phyloP scores from a whole-genome alignment of 805 yeast genomes.

The Maudiozyma turicensis region DNA sequence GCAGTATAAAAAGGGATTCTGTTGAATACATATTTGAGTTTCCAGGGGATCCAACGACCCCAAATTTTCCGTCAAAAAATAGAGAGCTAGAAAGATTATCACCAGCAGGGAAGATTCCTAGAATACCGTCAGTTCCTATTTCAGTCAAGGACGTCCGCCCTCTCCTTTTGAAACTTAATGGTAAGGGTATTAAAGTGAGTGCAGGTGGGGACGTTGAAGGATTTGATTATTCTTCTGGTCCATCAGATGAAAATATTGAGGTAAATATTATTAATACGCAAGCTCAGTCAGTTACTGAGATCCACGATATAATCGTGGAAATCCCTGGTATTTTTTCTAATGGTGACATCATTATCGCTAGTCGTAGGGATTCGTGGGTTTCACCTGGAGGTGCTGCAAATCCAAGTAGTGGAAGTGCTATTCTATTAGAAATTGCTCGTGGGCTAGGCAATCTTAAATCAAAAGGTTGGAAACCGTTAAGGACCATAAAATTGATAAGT shows the following conservation, averaged over 20 bases:
- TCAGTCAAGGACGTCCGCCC: conserved; percentile 36
- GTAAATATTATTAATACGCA: conserved; percentile 36
- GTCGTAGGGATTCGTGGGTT: conserved; percentile 44
- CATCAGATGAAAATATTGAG: conserved; percentile 26
- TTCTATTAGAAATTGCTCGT: conserved; percentile 43
- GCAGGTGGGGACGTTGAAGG: conserved; percentile 35
- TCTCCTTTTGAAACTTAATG: conserved; percentile 31
- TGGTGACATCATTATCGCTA: conserved; percentile 47
- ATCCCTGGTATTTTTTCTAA: conserved; percentile 47
- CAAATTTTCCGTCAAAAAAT: conserved; percentile 51
- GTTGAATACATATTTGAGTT: conserved; percentile 46
- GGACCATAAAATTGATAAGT: conserved; percentile 60
- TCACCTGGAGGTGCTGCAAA: conserved; percentile 40
- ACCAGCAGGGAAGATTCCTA: conserved; percentile 37
- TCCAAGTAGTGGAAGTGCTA: conserved; percentile 41
- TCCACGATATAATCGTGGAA: conserved; percentile 41
- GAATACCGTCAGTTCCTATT: conserved; percentile 45
- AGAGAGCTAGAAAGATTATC: conserved; percentile 31
- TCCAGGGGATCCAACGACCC: conserved; percentile 76
- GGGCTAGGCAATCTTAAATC: conserved; percentile 37
- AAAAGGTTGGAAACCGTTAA: conserved; percentile 59
- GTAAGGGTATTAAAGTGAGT: conserved; percentile 30
- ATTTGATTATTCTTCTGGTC: conserved; percentile 40
- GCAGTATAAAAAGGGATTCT: conserved; percentile 53
- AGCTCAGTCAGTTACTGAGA: conserved; percentile 33